Evolutionary conservation across 352 stramenopile genomes (phyloP), one percentile per base, ranked within the genome.

Genomic region (Globisporangium nodosum): DNA sequence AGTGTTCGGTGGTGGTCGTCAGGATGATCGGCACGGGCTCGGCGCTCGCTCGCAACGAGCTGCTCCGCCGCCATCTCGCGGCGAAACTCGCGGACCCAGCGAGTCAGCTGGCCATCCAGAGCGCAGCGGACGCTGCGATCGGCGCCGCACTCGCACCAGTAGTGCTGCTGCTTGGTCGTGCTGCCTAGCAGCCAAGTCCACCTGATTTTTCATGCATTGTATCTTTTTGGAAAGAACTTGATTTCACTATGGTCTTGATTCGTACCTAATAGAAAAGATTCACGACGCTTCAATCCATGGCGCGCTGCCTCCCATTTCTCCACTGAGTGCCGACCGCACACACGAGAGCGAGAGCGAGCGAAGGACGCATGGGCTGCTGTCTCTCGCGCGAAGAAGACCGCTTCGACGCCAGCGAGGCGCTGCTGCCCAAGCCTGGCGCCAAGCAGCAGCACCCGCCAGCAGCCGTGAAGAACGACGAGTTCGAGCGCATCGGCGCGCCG

Each of bases 11-110:
- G n/a, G 52, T 37, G 35, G 7, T 60, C 3, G 12, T 37, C 49
- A 94, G 81, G 24, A 72, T 89, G 66, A 81, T 94, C 46, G 81
- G 78, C 3, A 91, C 80, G 1, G 81, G 81, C 54, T 92, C 87
- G 40, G 85, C 81, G 0, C 66, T 92, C 13, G 59, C 89, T 33
- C 68, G 71, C 18, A 94, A 92, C 49, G 61, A 71, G 39, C 54
- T 92, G 27, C 64, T 92, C 49, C 80, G 87, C 54, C 58, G 61
- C 27, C 90, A 77, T 54, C 52, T 90, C 4, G 30, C 57, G 6
- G 43, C 71, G 20, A 63, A 61, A 13, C 66, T 90, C 20, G 56
- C 49, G 48, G 63, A 86, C 20, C 56, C 66, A 1, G 56, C 56
- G n/a, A 59, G 43, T 6, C 58, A 70, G 31, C 37, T 90, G 18